Percentiles rank a stretch among this genome's conserved stretches.
Evolutionary conservation across 768 basidiomycete genomes (phyloP).

Genomic region (Termitomyces sp.): DNA sequence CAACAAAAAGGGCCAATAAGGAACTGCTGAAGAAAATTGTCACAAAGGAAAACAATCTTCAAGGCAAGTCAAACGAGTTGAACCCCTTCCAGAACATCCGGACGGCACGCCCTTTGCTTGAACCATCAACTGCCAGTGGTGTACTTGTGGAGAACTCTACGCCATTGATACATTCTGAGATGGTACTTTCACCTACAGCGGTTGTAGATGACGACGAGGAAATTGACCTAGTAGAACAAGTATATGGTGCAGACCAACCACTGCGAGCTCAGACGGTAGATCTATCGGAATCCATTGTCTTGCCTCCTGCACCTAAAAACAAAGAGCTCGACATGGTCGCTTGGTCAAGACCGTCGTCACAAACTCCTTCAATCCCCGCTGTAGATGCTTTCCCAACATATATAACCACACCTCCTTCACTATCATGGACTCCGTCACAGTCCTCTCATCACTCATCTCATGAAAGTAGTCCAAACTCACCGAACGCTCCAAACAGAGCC

Average conservation of each 20-base stretch:
- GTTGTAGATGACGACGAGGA: conserved; percentile 64
- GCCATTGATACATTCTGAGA: conserved; percentile 13
- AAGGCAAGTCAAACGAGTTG: conserved; percentile 53
- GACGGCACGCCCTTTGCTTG: conserved; percentile 15
- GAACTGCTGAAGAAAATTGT: conserved; percentile 80
- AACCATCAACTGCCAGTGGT: conserved; percentile 18
- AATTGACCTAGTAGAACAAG: conserved; percentile 94
- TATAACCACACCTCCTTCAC: conserved; percentile 7
- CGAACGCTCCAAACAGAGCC: conserved; percentile 10
- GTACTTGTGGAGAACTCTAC: conserved; percentile 24
- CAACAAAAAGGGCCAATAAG: conserved; percentile 74
- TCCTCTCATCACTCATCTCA: conserved; percentile 2
- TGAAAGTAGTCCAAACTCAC: conserved; percentile 8
- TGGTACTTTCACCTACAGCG: conserved; percentile 18
- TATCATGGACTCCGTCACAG: conserved; percentile 2
- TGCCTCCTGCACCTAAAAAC: conserved; percentile 82
- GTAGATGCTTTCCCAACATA: conserved; percentile 14
- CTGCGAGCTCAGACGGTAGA: conserved; percentile 69
- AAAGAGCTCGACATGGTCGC: conserved; percentile 81
- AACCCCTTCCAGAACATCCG: conserved; percentile 32
- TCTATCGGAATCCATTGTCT: conserved; percentile 77
- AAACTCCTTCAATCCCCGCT: conserved; percentile 34
- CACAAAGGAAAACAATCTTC: conserved; percentile 55
- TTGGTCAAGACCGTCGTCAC: conserved; percentile 65
- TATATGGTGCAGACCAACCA: conserved; percentile 78